Evolutionary conservation across 2,329 filamentous ascomycete species (phyloP).

Genomic region (Parastagonospora nodorum): DNA sequence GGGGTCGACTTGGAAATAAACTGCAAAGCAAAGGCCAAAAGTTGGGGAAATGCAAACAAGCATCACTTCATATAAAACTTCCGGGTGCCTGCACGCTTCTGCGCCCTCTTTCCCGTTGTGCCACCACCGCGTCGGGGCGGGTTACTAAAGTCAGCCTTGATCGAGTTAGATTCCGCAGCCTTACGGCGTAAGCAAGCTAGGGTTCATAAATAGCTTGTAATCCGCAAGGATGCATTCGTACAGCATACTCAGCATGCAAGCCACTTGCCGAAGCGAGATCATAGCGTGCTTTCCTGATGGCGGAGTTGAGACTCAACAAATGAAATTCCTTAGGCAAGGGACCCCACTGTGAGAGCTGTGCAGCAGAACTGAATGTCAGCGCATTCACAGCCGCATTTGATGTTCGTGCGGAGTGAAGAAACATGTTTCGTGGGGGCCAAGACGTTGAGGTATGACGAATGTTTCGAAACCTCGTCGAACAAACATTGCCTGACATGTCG

Average conservation of each 20-base stretch:
- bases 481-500: neutral
- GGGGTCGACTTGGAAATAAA: neutral
- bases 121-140: conserved; percentile 11
- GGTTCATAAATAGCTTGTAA: conserved; percentile 13
- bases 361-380: neutral
- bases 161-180: conserved; percentile 15
- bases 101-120: conserved; percentile 15
- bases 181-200: conserved; percentile 12
- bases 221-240: conserved; percentile 1
- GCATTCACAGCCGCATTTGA: neutral
- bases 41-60: neutral
- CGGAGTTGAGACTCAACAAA: neutral
- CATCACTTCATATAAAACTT: conserved; percentile 5
- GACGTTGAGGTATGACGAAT: conserved; percentile 3
- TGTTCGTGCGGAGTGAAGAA: neutral
- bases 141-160: conserved; percentile 14
- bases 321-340: neutral
- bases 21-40: neutral
- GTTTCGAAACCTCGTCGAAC: conserved; percentile 7
- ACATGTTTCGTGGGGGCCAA: conserved; percentile 1
- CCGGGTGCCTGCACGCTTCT: conserved; percentile 6
- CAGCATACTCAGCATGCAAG: neutral
- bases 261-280: neutral
- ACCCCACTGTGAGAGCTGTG: neutral
- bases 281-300: neutral